phyloP scores from a whole-genome alignment of 331 rosid genomes.

The Pyrus hybrid region DNA sequence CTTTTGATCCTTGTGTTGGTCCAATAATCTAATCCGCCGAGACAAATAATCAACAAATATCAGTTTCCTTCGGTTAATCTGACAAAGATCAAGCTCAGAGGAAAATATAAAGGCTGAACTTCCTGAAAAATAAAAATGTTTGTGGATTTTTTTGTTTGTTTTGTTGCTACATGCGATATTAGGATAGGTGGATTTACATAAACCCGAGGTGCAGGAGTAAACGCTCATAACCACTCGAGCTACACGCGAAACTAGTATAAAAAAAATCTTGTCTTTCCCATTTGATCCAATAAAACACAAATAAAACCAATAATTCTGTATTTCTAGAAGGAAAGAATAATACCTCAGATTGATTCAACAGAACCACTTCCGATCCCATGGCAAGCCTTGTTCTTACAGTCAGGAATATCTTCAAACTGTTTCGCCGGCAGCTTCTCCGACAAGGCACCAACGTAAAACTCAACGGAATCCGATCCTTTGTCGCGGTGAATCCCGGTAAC shows the following conservation, averaged over 20 bases:
- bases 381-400: conserved; percentile 29
- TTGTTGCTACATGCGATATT: too few relatives aligned
- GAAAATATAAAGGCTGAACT: too few relatives aligned
- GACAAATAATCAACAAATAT: background rate
- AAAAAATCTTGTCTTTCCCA: too few relatives aligned
- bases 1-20: background rate
- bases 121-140: too few relatives aligned
- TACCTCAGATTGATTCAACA: conserved; percentile 23
- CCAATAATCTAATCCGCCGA: background rate
- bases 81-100: background rate
- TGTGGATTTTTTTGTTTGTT: too few relatives aligned
- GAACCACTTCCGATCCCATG: background rate
- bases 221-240: too few relatives aligned
- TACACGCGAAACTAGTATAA: too few relatives aligned
- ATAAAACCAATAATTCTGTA: too few relatives aligned
- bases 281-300: too few relatives aligned
- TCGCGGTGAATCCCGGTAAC: conserved; percentile 55
- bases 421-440: conserved; percentile 46
- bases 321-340: too few relatives aligned
- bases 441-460: conserved; percentile 52
- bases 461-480: conserved; percentile 23
- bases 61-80: background rate
- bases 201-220: too few relatives aligned
- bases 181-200: too few relatives aligned
- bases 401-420: conserved; percentile 44